Conservation (phyloP, 2,329 filamentous ascomycete genomes). For the Lachnellula arida region DNA sequence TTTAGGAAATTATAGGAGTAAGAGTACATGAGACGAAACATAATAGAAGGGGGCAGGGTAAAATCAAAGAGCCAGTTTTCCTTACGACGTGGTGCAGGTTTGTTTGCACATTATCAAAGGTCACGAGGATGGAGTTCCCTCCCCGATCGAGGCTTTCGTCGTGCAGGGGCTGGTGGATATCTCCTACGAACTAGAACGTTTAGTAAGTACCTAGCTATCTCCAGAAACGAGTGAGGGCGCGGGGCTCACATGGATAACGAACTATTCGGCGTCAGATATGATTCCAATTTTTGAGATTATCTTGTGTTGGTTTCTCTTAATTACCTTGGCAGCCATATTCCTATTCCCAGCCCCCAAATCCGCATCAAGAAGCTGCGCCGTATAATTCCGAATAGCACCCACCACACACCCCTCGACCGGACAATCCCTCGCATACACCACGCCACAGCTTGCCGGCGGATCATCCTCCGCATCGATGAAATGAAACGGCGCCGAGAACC, state of each 20-base stretch:
- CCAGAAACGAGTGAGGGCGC: not conserved
- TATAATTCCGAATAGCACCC: slow-evolving; percentile 34
- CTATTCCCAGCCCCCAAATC: slow-evolving; percentile 42
- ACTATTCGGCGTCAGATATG: slow-evolving; percentile 21
- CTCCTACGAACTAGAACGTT: slow-evolving; percentile 63
- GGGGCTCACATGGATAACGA: slow-evolving; percentile 30
- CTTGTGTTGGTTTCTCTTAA: slow-evolving; percentile 29
- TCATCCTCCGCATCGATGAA: slow-evolving; percentile 65
- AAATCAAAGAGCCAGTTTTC: no score
- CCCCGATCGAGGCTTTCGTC: slow-evolving; percentile 59
- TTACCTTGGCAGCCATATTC: slow-evolving; percentile 58
- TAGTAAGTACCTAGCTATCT: slow-evolving; percentile 1
- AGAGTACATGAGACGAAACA: no score
- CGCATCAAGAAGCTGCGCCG: slow-evolving; percentile 22
- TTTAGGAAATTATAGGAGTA: no score
- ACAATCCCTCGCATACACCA: slow-evolving; percentile 58
- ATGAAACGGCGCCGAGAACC: slow-evolving; percentile 59
- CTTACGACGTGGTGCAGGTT: slow-evolving; percentile 61
- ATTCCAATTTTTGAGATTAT: not conserved
- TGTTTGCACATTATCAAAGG: slow-evolving; percentile 50
- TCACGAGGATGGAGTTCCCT: slow-evolving; percentile 64
- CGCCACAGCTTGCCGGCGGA: slow-evolving; percentile 52
- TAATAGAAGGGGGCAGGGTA: no score
- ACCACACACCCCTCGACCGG: slow-evolving; percentile 58
- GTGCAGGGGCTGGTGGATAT: slow-evolving; percentile 66